Conservation (phyloP, 257 asterid genomes). For the Scutellaria baicalensis region DNA sequence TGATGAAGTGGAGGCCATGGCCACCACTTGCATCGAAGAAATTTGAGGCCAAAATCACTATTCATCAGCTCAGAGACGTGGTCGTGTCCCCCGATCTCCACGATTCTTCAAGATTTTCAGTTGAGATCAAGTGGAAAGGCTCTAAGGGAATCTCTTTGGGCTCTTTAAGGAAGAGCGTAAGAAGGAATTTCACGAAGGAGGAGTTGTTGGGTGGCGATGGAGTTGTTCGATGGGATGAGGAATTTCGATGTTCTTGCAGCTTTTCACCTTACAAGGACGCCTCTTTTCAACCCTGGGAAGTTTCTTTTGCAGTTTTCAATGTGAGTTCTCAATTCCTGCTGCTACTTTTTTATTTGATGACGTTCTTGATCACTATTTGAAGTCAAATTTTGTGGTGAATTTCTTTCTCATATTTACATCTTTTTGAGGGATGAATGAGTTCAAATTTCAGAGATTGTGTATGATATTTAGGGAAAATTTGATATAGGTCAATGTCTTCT, state of each 20-base stretch:
- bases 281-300: constrained; percentile 60
- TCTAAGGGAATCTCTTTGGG: constrained; percentile 41
- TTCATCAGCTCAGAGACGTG: constrained; percentile 34
- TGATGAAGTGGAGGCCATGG: constrained; percentile 83
- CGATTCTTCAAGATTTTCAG: constrained; percentile 32
- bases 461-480: neutral
- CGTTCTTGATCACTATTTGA: neutral
- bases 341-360: neutral
- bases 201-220: constrained; percentile 25
- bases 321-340: constrained; percentile 34
- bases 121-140: constrained; percentile 72
- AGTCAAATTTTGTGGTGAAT: neutral
- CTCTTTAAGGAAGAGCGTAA: constrained; percentile 35
- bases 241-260: constrained; percentile 43
- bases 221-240: constrained; percentile 57
- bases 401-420: too few species aligned
- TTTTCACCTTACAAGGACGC: constrained; percentile 36
- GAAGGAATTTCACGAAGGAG: constrained; percentile 56
- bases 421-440: too few species aligned
- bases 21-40: constrained; percentile 52
- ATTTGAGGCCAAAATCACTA: constrained; percentile 39
- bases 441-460: neutral
- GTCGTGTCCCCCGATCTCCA: neutral
- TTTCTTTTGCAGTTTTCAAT: constrained; percentile 44
- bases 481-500: neutral